phyloP scores from a whole-genome alignment of 208 protist genomes.

The Tritrichomonas foetus region DNA sequence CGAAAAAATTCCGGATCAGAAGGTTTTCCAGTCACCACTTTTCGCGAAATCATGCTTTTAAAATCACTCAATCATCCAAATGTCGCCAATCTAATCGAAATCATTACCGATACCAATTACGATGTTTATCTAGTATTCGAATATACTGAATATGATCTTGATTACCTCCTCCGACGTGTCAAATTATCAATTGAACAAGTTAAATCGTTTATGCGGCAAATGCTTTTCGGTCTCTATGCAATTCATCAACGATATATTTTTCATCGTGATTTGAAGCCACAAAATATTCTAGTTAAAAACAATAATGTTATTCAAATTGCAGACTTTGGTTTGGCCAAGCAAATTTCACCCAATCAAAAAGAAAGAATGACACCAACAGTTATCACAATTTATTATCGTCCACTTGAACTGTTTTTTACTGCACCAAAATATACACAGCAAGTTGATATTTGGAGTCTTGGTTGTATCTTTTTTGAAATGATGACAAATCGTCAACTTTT shows the following conservation, averaged over 20 bases:
- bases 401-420: background rate
- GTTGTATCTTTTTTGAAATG: constrained; percentile 11
- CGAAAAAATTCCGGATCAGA: background rate
- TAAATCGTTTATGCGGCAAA: background rate
- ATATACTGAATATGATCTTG: background rate
- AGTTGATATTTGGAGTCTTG: background rate
- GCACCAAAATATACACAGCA: background rate
- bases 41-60: background rate
- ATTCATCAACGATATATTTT: background rate
- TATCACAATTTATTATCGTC: background rate
- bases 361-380: background rate
- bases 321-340: background rate
- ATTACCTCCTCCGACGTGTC: too few relatives aligned
- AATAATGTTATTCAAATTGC: background rate
- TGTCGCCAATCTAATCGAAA: background rate
- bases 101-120: background rate
- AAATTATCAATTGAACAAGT: background rate
- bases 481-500: background rate
- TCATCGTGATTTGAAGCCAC: background rate
- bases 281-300: background rate
- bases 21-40: background rate
- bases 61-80: background rate
- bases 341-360: background rate
- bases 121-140: background rate
- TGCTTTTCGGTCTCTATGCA: background rate